A percentile compares a stretch with the other conserved stretches of the same genome.
Conservation (phyloP, 2,329 filamentous ascomycete genomes). For the Lecanicillium sp. region DNA sequence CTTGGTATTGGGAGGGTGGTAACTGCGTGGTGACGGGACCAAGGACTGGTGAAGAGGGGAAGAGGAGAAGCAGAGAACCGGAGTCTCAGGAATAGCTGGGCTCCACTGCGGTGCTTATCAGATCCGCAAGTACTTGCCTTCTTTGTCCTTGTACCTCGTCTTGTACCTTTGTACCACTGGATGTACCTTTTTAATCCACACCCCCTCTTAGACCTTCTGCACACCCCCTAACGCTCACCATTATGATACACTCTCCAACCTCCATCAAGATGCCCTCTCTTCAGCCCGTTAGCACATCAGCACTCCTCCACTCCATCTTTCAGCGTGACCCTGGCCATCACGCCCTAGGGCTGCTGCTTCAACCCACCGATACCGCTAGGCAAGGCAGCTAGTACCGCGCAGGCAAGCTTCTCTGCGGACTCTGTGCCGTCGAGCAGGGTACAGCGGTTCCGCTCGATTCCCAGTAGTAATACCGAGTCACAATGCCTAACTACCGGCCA, state of each 20-base stretch:
- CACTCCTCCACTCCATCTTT: no score
- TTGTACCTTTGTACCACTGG: not conserved
- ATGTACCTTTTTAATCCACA: not conserved
- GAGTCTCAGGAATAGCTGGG: no score
- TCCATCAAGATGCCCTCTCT: no score
- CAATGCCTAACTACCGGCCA: no score
- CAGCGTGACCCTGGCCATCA: no score
- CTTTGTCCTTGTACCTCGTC: constrained; percentile 9
- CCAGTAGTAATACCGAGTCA: constrained; percentile 6
- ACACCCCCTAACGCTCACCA: not conserved
- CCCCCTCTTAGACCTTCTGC: not conserved
- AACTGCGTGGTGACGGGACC: no score
- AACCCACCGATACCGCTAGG: no score
- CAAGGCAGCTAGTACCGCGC: no score
- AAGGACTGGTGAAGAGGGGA: not conserved
- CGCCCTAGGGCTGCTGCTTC: no score
- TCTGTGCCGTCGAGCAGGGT: not conserved
- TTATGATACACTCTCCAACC: no score
- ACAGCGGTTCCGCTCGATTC: constrained; percentile 3
- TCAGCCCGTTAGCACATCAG: no score
- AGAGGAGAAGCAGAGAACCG: not conserved
- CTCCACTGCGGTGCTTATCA: constrained; percentile 7
- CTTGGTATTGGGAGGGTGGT: no score
- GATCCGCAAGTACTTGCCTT: constrained; percentile 8
- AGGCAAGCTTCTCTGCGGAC: not conserved